Evolutionary conservation across 306 rosid genomes (phyloP).

Genomic region (Lathyrus oleraceus): DNA sequence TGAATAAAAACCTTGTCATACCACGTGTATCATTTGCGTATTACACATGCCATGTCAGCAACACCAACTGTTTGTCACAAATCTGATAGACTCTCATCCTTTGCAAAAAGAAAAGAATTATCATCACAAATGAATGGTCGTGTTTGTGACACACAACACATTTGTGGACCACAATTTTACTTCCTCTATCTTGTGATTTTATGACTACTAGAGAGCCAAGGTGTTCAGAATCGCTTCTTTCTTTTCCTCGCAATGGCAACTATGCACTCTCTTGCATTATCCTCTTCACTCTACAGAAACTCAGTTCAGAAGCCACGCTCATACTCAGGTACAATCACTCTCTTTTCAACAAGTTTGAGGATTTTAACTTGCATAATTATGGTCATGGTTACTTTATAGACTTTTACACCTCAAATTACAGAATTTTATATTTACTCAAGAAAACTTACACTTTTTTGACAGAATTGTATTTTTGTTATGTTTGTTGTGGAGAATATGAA

Average conservation of each 20-base stretch:
- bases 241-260: conserved; percentile 60
- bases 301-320: conserved; percentile 61
- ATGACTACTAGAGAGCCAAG: not conserved
- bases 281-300: conserved; percentile 62
- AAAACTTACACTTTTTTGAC: not conserved
- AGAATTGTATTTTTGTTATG: not conserved
- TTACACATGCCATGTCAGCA: conserved; percentile 38
- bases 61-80: conserved; percentile 1
- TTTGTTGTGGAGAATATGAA: not conserved
- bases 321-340: conserved; percentile 47
- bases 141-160: conserved; percentile 59
- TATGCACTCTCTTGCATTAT: conserved; percentile 70
- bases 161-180: conserved; percentile 52
- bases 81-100: conserved; percentile 18
- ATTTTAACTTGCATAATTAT: conserved; percentile 5
- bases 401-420: conserved; percentile 9
- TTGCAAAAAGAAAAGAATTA: conserved; percentile 31
- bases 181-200: not conserved
- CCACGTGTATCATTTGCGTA: conserved; percentile 20
- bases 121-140: conserved; percentile 61
- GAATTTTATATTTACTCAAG: not conserved
- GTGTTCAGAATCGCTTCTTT: conserved; percentile 4
- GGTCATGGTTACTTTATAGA: conserved; percentile 1
- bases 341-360: conserved; percentile 10
- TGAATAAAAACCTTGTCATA: not conserved